Conservation (phyloP, 2,329 filamentous ascomycete genomes). For the Verticillium longisporum region DNA sequence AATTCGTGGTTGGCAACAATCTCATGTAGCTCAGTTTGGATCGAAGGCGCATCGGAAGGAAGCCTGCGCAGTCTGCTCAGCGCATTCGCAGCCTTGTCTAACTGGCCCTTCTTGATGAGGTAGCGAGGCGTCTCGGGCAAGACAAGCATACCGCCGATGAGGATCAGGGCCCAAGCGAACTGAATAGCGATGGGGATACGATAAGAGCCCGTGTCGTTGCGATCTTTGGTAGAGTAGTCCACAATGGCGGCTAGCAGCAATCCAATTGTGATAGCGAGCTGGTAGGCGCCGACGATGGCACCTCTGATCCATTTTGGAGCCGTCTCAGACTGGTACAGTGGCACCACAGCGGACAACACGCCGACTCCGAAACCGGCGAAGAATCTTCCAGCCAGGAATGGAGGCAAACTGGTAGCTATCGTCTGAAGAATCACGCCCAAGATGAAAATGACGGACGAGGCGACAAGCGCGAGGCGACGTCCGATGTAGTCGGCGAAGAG, state of each 20-base stretch:
- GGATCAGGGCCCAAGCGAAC: conserved; percentile 62
- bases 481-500: conserved; percentile 59
- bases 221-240: conserved; percentile 52
- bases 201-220: conserved; percentile 50
- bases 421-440: conserved; percentile 63
- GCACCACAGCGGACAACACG: conserved; percentile 63
- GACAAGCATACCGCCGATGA: conserved; percentile 57
- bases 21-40: conserved; percentile 56
- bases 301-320: conserved; percentile 69
- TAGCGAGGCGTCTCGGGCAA: conserved; percentile 70
- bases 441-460: conserved; percentile 56
- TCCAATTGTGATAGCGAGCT: conserved; percentile 64
- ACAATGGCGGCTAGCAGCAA: conserved; percentile 60
- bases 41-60: conserved; percentile 44
- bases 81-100: conserved; percentile 46
- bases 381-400: conserved; percentile 66
- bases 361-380: conserved; percentile 70
- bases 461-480: conserved; percentile 57
- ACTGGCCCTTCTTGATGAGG: conserved; percentile 53
- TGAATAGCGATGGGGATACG: conserved; percentile 58
- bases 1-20: conserved; percentile 58
- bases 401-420: conserved; percentile 49
- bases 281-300: conserved; percentile 63
- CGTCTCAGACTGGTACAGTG: conserved; percentile 66
- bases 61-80: conserved; percentile 57